phyloP scores from a whole-genome alignment of 2,329 filamentous ascomycete genomes.

The Laburnicola sp. region DNA sequence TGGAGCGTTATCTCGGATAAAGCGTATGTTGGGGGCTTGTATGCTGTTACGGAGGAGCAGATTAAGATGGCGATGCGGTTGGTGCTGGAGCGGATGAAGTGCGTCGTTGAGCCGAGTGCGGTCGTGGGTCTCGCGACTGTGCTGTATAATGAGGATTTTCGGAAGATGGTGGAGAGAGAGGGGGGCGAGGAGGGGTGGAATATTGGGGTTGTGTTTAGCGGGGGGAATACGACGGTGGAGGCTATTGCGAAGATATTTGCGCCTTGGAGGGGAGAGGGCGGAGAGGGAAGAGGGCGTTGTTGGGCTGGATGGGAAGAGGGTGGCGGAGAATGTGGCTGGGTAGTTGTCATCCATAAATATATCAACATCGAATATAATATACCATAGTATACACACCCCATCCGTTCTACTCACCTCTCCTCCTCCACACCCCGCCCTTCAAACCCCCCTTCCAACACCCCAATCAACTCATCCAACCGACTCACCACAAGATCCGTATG shows the following conservation, averaged over 20 bases:
- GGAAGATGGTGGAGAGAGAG: slow-evolving; percentile 66
- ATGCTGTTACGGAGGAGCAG: slow-evolving; percentile 77
- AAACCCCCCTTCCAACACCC: slow-evolving; percentile 75
- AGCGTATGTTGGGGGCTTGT: slow-evolving; percentile 70
- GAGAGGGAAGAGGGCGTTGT: slow-evolving; percentile 48
- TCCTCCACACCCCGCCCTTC: slow-evolving; percentile 52
- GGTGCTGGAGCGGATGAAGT: slow-evolving; percentile 84
- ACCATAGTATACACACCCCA: too few relatives aligned
- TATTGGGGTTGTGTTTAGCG: slow-evolving; percentile 63
- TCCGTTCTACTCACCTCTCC: not conserved
- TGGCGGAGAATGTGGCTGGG: slow-evolving; percentile 53
- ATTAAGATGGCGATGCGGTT: slow-evolving; percentile 76
- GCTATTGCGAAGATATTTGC: slow-evolving; percentile 61
- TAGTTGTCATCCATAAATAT: not conserved
- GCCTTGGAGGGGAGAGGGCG: slow-evolving; percentile 25
- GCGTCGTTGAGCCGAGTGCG: slow-evolving; percentile 85
- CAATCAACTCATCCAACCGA: slow-evolving; percentile 72
- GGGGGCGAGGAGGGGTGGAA: slow-evolving; percentile 75
- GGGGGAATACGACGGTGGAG: slow-evolving; percentile 68
- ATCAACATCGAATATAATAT: too few relatives aligned
- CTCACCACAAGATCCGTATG: slow-evolving; percentile 76
- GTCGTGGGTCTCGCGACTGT: slow-evolving; percentile 82
- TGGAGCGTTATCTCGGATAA: slow-evolving; percentile 77
- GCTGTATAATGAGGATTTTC: slow-evolving; percentile 83
- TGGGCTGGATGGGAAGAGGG: slow-evolving; percentile 46